A percentile compares a stretch with the other conserved stretches of the same genome.
These are phyloP conservation scores for Jamesozyma hellenica DNA, from an alignment of 805 yeast species.

Conservation along the genomic window DNA sequence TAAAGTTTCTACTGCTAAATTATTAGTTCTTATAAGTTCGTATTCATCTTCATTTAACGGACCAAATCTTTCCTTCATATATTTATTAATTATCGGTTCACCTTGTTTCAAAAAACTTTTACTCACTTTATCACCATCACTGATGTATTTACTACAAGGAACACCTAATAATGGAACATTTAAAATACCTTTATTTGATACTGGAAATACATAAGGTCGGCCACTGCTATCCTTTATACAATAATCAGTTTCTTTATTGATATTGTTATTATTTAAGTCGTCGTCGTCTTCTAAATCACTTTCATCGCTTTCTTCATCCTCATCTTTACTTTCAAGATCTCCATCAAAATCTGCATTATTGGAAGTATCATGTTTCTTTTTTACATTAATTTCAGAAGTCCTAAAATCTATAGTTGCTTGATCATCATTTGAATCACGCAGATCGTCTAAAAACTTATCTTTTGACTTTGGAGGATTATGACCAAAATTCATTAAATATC, in stretches of 20 bases:
- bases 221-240: not conserved
- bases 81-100: constrained; percentile 14
- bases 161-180: constrained; percentile 13
- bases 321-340: too few relatives aligned
- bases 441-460: too few relatives aligned
- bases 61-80: constrained; percentile 17
- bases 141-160: constrained; percentile 8
- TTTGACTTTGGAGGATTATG: too few relatives aligned
- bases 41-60: constrained; percentile 21
- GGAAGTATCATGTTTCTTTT: too few relatives aligned
- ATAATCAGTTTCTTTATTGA: not conserved
- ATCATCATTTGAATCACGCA: too few relatives aligned
- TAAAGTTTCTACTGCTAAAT: constrained; percentile 16
- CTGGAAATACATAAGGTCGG: not conserved
- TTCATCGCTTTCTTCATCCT: not conserved
- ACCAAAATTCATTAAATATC: too few relatives aligned
- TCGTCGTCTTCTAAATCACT: not conserved
- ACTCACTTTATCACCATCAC: constrained; percentile 8
- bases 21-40: constrained; percentile 16
- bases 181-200: constrained; percentile 1
- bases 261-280: not conserved
- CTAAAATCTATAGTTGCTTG: too few relatives aligned
- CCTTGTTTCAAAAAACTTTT: constrained; percentile 16
- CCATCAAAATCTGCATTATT: too few relatives aligned
- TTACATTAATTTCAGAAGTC: too few relatives aligned